Conservation (phyloP, 208 protist genomes). For the Leishmania turanica region DNA sequence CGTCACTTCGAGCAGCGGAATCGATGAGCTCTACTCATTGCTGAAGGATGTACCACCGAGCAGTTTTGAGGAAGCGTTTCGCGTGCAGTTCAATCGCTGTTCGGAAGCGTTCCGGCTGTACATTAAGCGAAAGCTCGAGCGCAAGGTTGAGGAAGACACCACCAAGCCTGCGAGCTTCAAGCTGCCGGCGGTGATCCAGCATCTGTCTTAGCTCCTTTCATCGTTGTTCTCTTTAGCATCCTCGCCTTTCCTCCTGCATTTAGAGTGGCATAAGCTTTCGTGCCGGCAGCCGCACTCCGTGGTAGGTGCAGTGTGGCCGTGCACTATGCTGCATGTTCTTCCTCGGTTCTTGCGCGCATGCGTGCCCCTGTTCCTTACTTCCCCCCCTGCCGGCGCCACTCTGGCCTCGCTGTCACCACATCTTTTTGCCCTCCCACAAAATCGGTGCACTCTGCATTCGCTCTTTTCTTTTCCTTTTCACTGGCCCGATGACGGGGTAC, state of each 20-base stretch:
- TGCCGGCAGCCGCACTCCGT: background rate
- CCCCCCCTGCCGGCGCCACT: background rate
- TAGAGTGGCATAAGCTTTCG: background rate
- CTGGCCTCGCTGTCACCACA: background rate
- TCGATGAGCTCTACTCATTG: conserved; percentile 78
- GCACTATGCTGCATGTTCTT: background rate
- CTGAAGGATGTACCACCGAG: conserved; percentile 31
- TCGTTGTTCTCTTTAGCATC: background rate
- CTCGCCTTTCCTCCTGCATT: background rate
- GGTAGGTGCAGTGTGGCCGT: background rate
- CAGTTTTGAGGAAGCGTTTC: conserved; percentile 63
- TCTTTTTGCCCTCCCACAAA: background rate
- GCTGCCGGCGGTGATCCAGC: conserved; percentile 49
- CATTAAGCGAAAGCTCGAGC: conserved; percentile 83
- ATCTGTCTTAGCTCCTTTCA: conserved; percentile 25
- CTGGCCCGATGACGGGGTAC: background rate
- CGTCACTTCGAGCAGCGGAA: conserved; percentile 67
- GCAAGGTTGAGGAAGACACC: conserved; percentile 58
- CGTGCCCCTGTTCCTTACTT: background rate
- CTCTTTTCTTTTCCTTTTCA: background rate
- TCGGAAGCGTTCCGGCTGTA: conserved; percentile 85
- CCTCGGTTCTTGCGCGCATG: background rate
- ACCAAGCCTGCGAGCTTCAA: conserved; percentile 35
- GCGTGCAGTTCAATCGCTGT: conserved; percentile 79
- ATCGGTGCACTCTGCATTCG: background rate